A percentile compares a stretch with the other conserved stretches of the same genome.
phyloP scores from a whole-genome alignment of 257 asterid genomes.

The Forsythia viridissima region DNA sequence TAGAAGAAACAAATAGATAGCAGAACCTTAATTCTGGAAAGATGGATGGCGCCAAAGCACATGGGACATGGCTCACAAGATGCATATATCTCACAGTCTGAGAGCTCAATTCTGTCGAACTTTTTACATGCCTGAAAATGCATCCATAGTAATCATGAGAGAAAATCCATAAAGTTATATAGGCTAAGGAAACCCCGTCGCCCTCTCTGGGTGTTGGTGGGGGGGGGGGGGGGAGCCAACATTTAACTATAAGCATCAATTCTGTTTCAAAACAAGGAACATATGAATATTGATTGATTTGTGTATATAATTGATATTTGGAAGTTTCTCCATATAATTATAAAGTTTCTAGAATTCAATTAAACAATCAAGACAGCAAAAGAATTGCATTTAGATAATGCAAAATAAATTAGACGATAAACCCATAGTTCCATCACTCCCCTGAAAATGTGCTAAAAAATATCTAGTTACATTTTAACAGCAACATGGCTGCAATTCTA shows the following conservation, averaged over 20 bases:
- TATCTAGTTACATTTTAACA: not conserved
- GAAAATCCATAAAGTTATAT: no score
- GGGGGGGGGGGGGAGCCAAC: not conserved
- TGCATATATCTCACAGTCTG: conserved; percentile 96
- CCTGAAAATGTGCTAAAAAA: not conserved
- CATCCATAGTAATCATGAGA: no score
- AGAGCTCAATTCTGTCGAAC: conserved; percentile 84
- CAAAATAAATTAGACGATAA: not conserved
- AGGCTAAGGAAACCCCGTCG: no score
- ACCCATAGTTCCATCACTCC: not conserved
- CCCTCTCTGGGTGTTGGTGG: no score
- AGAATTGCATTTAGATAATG: not conserved
- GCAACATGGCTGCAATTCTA: conserved; percentile 25
- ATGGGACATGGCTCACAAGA: conserved; percentile 97
- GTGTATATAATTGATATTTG: no score
- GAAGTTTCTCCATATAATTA: no score
- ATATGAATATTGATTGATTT: not conserved
- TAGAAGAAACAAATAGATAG: not conserved
- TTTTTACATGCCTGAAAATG: conserved; percentile 83
- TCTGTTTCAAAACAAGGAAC: not conserved
- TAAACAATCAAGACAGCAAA: not conserved
- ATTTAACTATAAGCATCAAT: not conserved
- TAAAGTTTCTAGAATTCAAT: no score
- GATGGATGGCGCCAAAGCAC: conserved; percentile 99
- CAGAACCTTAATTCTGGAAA: conserved; percentile 79